Conservation (phyloP, 257 asterid genomes). For the Ajuga chamaepitys region DNA sequence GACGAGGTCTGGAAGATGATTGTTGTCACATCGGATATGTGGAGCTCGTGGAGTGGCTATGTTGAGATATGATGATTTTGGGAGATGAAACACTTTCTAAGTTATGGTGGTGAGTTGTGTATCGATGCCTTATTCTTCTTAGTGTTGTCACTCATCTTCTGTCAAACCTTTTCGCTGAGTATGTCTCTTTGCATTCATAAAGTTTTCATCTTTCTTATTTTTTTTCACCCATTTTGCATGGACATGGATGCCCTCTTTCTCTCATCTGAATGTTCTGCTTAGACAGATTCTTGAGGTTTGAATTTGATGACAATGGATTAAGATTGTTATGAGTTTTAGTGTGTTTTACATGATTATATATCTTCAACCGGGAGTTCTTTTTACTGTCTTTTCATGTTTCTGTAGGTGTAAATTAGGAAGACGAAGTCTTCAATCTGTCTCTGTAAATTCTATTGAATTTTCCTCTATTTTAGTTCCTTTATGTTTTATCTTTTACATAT, state of each 20-base stretch:
- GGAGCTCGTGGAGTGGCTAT: too few relatives aligned
- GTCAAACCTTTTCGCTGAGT: not conserved
- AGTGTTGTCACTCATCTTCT: not conserved
- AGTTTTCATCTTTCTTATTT: slow-evolving; percentile 17
- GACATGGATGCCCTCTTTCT: not conserved
- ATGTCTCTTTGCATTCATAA: slow-evolving; percentile 8
- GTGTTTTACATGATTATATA: slow-evolving; percentile 2
- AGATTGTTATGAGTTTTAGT: not conserved
- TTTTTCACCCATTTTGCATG: slow-evolving; percentile 19
- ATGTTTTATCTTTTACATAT: not conserved
- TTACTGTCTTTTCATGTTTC: not conserved
- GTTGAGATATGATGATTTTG: too few relatives aligned
- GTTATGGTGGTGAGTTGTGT: slow-evolving; percentile 39
- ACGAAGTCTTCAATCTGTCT: not conserved
- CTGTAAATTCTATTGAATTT: not conserved
- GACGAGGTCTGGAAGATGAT: too few relatives aligned
- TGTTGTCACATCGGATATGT: too few relatives aligned
- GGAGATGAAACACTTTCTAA: slow-evolving; percentile 16
- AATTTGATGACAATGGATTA: not conserved
- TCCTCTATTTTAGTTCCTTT: not conserved
- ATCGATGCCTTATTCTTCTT: slow-evolving; percentile 18
- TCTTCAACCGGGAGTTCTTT: not conserved
- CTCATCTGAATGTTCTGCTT: not conserved
- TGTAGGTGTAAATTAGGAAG: not conserved
- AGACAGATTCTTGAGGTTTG: slow-evolving; percentile 10